A percentile compares a stretch with the other conserved stretches of the same genome.
Evolutionary conservation across 2,329 filamentous ascomycete species (phyloP).

Genomic region (Ophiostoma ulmi): DNA sequence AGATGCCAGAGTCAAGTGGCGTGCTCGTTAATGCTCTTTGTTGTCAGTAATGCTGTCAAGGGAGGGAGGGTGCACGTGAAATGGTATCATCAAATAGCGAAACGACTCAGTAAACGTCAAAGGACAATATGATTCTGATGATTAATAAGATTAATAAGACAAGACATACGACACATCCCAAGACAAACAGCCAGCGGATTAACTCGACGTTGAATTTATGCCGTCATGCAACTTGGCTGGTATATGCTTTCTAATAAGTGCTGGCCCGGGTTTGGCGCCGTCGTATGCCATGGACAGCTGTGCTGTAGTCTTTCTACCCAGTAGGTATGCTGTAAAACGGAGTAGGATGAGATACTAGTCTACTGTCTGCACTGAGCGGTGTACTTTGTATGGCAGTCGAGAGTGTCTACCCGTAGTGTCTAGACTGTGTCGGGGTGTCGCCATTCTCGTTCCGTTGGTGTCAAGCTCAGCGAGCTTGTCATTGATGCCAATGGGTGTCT

Average conservation of each 20-base stretch:
- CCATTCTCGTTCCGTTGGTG: constrained; percentile 6
- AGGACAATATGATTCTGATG: background rate
- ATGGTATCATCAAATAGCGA: background rate
- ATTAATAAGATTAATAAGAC: background rate
- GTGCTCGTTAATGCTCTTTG: no score
- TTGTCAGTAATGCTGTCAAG: no score
- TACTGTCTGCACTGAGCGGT: no score
- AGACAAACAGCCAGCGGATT: background rate
- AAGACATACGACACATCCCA: background rate
- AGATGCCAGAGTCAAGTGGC: no score
- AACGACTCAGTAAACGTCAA: no score
- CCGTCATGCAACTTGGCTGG: background rate
- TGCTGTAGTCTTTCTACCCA: background rate
- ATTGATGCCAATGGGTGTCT: background rate
- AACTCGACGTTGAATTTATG: background rate
- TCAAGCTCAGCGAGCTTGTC: background rate
- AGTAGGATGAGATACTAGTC: no score
- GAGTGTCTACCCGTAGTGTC: background rate
- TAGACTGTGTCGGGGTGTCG: background rate
- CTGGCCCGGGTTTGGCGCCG: background rate
- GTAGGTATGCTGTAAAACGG: no score
- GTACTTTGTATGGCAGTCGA: background rate
- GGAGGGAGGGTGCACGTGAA: background rate
- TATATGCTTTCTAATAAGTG: background rate
- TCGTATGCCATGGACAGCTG: background rate